Base-by-base conservation (phyloP, 148 eudicot genomes). In the Vaccinium darrowii region DNA sequence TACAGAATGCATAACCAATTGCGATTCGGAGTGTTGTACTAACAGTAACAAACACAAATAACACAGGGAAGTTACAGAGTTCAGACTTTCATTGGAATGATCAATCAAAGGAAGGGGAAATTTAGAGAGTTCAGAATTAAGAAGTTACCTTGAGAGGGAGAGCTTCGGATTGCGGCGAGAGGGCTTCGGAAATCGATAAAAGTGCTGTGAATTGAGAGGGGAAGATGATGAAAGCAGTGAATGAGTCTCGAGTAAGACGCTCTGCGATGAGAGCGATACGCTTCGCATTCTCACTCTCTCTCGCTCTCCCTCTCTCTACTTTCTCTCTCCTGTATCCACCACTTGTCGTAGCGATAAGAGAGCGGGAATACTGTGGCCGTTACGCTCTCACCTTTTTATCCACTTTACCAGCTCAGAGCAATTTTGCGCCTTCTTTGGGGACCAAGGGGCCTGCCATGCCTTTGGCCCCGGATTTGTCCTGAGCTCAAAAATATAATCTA, bases 211-310 rank as follows among this genome's bases (percentile, higher is more conserved):
- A 7, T 72, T 54, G 87, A 85, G 83, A 54, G 83, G 78, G 7
- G 77, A 16, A 39, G 8, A 30, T 47, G 85, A 30, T 25, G 84
- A 50, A 23, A 47, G 83, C 18, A 14, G 75, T 62, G 73, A 49
- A 47, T 63, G 84, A 49, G 57, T 49, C 33, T 56, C 9, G n/a
- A 15, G 76, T 36, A 74, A 73, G 19, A 71, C 78, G 62, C 84
- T 71, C 78, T 82, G 76, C 56, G 79, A 83, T 33, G 84, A 83
- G 84, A 83, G n/a, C 79, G 79, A 54, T 52, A 83, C 6, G 79
- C 71, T 73, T 72, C 51, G 84, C 84, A 83, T 83, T 7, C 67
- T 82, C 63, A 27, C 78, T 25, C 76, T 82, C 82, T 79, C 49
- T 80, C 82, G 0, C 25, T 19, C 73, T 30, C 23, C 25, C 1